phyloP scores from a whole-genome alignment of 305 asterid species.

The Solanum hybrid region DNA sequence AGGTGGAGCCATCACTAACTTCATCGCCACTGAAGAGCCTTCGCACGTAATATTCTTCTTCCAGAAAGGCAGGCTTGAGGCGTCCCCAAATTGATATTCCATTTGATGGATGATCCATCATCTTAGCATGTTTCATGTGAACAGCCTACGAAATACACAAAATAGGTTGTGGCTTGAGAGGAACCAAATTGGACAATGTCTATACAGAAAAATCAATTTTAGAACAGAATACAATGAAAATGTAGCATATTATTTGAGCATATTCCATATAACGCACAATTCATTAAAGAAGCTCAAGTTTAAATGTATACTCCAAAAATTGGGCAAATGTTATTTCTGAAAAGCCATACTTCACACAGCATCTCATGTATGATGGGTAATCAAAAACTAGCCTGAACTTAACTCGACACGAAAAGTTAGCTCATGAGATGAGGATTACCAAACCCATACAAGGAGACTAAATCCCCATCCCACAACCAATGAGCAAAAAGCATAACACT shows the following conservation, averaged over 20 bases:
- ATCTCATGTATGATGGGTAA: not conserved
- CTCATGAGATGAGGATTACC: not conserved
- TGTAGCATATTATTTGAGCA: not conserved
- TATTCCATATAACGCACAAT: not conserved
- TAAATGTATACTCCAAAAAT: not conserved
- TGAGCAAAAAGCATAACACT: not conserved
- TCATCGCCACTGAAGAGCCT: slow-evolving; percentile 43
- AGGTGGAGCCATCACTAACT: slow-evolving; percentile 34
- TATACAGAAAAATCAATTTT: not conserved
- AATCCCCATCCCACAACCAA: not conserved
- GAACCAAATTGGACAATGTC: not conserved
- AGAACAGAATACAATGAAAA: not conserved
- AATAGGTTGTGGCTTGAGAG: not conserved
- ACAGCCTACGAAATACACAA: slow-evolving; percentile 34
- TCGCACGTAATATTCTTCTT: slow-evolving; percentile 57
- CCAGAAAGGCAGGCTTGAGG: slow-evolving; percentile 54
- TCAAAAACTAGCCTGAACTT: not conserved
- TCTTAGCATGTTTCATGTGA: slow-evolving; percentile 38
- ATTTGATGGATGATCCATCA: slow-evolving; percentile 61
- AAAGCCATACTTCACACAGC: not conserved
- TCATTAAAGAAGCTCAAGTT: not conserved
- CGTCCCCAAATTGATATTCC: slow-evolving; percentile 66
- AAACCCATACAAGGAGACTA: not conserved
- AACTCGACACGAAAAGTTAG: not conserved
- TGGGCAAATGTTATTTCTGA: not conserved